A percentile compares a stretch with the other conserved stretches of the same genome.
Evolutionary conservation across 306 rosid species (phyloP).

Genomic region (Quercus cerris): DNA sequence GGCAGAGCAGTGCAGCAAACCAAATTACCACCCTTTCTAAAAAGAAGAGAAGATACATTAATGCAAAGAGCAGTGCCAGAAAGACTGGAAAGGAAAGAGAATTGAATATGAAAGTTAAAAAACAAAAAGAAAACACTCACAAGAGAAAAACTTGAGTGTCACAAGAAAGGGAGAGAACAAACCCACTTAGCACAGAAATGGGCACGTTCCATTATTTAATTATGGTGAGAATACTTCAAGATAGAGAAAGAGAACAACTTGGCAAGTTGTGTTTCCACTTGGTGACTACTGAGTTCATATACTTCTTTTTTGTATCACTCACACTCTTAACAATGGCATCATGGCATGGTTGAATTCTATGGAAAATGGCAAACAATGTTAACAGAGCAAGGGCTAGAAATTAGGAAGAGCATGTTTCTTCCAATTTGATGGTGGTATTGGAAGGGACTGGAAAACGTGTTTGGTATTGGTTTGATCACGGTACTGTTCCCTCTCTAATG

Average conservation of each 20-base stretch:
- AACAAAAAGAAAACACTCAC: not conserved
- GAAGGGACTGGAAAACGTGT: too few relatives aligned
- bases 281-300: not conserved
- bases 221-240: slow-evolving; percentile 4
- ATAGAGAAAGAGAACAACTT: slow-evolving; percentile 18
- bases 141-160: not conserved
- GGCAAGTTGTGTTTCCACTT: slow-evolving; percentile 9
- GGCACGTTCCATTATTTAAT: slow-evolving; percentile 7
- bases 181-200: not conserved
- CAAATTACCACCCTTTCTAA: not conserved
- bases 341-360: too few relatives aligned
- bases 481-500: too few relatives aligned
- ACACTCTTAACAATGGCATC: too few relatives aligned
- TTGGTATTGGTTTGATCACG: too few relatives aligned
- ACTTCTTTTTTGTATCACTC: not conserved
- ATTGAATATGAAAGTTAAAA: not conserved
- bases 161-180: slow-evolving; percentile 10
- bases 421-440: too few relatives aligned
- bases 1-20: not conserved
- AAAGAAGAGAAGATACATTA: not conserved
- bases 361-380: too few relatives aligned
- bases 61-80: not conserved
- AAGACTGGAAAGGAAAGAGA: slow-evolving; percentile 8
- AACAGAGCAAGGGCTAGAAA: too few relatives aligned
- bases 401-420: too few relatives aligned